Percentiles rank a stretch among this genome's conserved stretches.
Evolutionary conservation across 1,284 basidiomycete species (phyloP).

Genomic region (Thecaphora frezii): DNA sequence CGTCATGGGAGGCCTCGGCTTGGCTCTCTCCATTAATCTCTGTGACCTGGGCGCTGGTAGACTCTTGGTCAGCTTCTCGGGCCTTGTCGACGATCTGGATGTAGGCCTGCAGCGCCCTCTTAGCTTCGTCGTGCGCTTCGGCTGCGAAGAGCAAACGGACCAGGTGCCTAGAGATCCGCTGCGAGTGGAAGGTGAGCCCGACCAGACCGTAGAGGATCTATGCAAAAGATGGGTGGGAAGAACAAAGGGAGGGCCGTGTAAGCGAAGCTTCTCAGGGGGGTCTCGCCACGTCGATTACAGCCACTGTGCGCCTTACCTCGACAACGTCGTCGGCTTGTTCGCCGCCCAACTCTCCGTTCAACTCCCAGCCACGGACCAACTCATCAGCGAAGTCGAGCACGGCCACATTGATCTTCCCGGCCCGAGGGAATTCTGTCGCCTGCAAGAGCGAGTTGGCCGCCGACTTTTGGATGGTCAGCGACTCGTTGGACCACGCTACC

Average conservation of each 20-base stretch:
- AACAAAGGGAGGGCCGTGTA: no score
- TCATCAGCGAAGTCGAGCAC: conserved; percentile 84
- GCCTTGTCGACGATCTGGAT: conserved; percentile 52
- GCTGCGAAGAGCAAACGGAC: conserved; percentile 49
- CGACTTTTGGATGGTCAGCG: conserved; percentile 30
- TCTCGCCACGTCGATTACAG: background rate
- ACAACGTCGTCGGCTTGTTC: conserved; percentile 51
- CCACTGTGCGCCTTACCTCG: conserved; percentile 9
- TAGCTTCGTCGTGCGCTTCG: conserved; percentile 51
- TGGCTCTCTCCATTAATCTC: conserved; percentile 9
- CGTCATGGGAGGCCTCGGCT: conserved; percentile 8
- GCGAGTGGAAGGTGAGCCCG: conserved; percentile 53
- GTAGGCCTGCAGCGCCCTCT: conserved; percentile 45
- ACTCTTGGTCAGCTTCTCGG: conserved; percentile 30
- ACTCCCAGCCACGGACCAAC: conserved; percentile 78
- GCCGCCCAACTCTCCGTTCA: conserved; percentile 50
- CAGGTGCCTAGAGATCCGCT: conserved; percentile 48
- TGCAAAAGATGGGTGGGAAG: background rate
- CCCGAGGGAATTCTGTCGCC: conserved; percentile 75
- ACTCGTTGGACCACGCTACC: conserved; percentile 50
- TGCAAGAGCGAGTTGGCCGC: conserved; percentile 39
- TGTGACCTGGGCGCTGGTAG: conserved; percentile 12
- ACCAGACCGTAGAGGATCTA: conserved; percentile 47
- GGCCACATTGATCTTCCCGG: conserved; percentile 75
- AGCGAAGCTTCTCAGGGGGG: no score